Percentiles rank a stretch among this genome's conserved stretches.
These are phyloP conservation scores for Phytophthora hibernalis DNA, from an alignment of 352 stramenopile genomes.

Conservation along the genomic window DNA sequence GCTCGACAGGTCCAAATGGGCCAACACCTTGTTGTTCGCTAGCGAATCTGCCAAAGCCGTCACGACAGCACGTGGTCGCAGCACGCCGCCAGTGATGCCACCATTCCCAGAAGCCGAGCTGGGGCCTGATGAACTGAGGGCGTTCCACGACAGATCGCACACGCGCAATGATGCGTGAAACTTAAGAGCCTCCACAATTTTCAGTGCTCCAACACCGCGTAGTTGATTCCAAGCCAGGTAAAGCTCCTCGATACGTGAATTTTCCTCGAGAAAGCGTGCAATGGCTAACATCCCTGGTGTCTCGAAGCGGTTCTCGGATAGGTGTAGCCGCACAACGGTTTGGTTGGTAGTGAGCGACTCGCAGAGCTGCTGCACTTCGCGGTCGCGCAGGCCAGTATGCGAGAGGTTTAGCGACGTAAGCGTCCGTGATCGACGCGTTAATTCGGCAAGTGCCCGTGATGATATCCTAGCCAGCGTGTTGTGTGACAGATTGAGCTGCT, in stretches of 20 bases:
- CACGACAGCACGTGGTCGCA: conserved; percentile 56
- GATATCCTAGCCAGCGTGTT: conserved; percentile 56
- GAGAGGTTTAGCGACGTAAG: conserved; percentile 72
- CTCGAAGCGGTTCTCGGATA: conserved; percentile 82
- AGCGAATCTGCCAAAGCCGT: conserved; percentile 65
- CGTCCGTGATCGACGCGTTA: conserved; percentile 56
- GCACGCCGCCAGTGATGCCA: conserved; percentile 2
- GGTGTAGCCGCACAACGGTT: conserved; percentile 62
- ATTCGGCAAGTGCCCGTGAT: conserved; percentile 43
- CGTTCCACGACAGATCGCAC: conserved; percentile 82
- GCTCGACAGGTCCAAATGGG: conserved; percentile 76
- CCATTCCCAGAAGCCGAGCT: conserved; percentile 8
- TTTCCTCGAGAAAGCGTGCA: conserved; percentile 78
- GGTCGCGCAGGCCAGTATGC: conserved; percentile 70
- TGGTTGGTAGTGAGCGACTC: conserved; percentile 79
- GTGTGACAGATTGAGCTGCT: conserved; percentile 73
- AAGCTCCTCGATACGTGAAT: conserved; percentile 77
- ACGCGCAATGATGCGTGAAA: conserved; percentile 77
- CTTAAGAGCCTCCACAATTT: conserved; percentile 76
- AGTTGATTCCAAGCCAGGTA: conserved; percentile 84
- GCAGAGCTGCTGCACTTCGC: conserved; percentile 71
- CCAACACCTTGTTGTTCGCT: conserved; percentile 81
- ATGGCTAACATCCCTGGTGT: conserved; percentile 65
- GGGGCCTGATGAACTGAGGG: conserved; percentile 52
- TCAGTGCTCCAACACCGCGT: conserved; percentile 69